Base-by-base conservation (phyloP, 306 rosid species). In the Abrus pulchellus region DNA sequence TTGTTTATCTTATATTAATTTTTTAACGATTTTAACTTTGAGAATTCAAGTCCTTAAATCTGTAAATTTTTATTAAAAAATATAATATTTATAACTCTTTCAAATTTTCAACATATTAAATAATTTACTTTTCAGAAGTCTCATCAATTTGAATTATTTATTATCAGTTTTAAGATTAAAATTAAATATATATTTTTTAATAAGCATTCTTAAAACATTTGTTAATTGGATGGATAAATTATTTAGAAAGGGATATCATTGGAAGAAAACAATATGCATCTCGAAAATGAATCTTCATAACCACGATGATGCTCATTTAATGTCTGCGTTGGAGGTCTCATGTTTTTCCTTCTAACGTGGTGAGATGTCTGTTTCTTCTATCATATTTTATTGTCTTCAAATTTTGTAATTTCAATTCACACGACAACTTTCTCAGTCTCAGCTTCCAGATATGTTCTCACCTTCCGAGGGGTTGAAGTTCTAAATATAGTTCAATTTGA, bases 331-430 rank as follows among this genome's bases (percentile, higher is more conserved):
- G 90, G 88, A 86, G 80, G 79, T 50, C 90, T 89, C 92, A 81
- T 85, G 89, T 88, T 83, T 84, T 86, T 73, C 85, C 91, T 88
- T 85, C 81, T 78, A 86, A 82, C 67, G 68, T 85, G 92, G 90
- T 89, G 90, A 88, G 89, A 94, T 94, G 97, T 94, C 97, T 91
- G 97, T 94, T 88, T 86, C 78, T 86, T 69, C 75, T 6, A 71
- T 47, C 66, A 9, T 90, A 59, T 40, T 94, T 83, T 78, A 77
- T 85, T 79, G 43, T 80, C 78, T 80, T 88, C 83, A 80, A 78
- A 32, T 40, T 76, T 83, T 56, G 44, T 50, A 68, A 80, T 73
- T 86, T 86, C 85, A 54, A 83, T 81, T 82, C 88, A 84, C 56
- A 64, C 57, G 79, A 75, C 83, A 83, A 82, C 14, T 49, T 75